Percentiles rank a stretch among this genome's conserved stretches.
phyloP scores from a whole-genome alignment of 352 stramenopile genomes.

The Phytophthora idaei region DNA sequence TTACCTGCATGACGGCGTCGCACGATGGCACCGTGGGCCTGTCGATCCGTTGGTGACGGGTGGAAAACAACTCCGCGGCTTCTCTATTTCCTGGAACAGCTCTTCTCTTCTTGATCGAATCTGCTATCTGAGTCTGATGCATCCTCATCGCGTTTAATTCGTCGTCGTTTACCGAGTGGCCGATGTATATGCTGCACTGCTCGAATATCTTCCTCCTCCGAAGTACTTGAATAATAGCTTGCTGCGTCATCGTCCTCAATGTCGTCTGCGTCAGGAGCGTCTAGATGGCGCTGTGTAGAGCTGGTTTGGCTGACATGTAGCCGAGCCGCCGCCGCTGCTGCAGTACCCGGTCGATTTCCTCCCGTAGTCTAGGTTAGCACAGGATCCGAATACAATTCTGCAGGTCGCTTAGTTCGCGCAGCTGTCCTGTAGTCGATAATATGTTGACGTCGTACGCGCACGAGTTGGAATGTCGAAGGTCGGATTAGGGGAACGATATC shows the following conservation, averaged over 20 bases:
- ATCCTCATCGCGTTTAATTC: not conserved
- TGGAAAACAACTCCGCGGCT: conserved; percentile 2
- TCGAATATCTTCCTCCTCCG: conserved; percentile 1
- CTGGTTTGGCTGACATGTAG: too few species aligned
- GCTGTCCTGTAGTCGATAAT: conserved; percentile 9
- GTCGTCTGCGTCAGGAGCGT: too few species aligned
- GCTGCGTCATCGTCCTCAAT: too few species aligned
- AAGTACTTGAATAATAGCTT: not conserved
- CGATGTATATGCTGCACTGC: conserved; percentile 2
- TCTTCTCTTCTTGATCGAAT: not conserved
- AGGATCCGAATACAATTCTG: not conserved
- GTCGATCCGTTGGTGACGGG: conserved; percentile 3
- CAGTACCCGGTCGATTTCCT: too few species aligned
- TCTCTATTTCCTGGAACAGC: not conserved
- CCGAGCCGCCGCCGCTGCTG: too few species aligned
- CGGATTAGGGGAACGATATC: not conserved
- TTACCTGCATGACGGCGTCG: conserved; percentile 14
- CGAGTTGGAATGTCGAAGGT: conserved; percentile 1
- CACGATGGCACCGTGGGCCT: not conserved
- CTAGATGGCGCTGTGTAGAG: too few species aligned
- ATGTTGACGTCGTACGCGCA: conserved; percentile 4
- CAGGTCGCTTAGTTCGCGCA: not conserved
- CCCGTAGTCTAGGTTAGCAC: too few species aligned
- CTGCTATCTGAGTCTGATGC: not conserved
- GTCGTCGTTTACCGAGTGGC: not conserved